Evolutionary conservation across 176 grass and related monocot genomes (phyloP), one percentile per base, ranked within the genome.

Genomic region (Musa schizocarpa): DNA sequence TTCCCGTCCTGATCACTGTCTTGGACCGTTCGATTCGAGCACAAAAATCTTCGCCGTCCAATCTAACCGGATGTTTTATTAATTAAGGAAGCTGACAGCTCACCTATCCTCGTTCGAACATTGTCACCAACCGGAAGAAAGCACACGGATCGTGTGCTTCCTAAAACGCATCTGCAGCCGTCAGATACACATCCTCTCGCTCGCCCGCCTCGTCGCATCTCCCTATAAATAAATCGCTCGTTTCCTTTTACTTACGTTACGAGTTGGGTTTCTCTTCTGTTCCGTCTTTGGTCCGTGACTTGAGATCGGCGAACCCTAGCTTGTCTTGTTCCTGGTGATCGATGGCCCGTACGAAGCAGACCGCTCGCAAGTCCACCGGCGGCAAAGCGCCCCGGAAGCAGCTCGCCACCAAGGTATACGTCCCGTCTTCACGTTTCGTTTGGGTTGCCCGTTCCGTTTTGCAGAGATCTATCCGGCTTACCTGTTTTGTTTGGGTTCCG

Each of bases 371-470:
- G 25, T 66, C 64, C 1, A 66, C 64, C 64, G 64, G 64, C 24
- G 64, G 64, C 25, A 66, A 66, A 12, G 64, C 64, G 11, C 64
- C 64, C 25, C 64, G 64, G 64, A 66, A 66, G 24, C 64, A 66
- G 64, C 64, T 66, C 11, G 64, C 64, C 23, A 66, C 64, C 64
- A 66, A 66, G 64, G 64, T 66, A 27, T 14, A 25, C 23, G 0
- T 22, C 11, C 62, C 34, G 4, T 43, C 4, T 43, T 43, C 4
- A 4, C 34, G 34, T 43, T 43, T 5, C 4, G 34, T 43, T 43
- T 43, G 4, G 4, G 34, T 43, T 43, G 6, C 34, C 34, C 4
- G 34, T 43, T 43, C 6, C 34, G 0, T 43, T 43, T 43, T 4
- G 4, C 3, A 43, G 34, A 43, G 34, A 6, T 43, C 34, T 43